A percentile compares a stretch with the other conserved stretches of the same genome.
phyloP scores from a whole-genome alignment of 495 filamentous ascomycete genomes.

The Pseudevernia furfuracea region DNA sequence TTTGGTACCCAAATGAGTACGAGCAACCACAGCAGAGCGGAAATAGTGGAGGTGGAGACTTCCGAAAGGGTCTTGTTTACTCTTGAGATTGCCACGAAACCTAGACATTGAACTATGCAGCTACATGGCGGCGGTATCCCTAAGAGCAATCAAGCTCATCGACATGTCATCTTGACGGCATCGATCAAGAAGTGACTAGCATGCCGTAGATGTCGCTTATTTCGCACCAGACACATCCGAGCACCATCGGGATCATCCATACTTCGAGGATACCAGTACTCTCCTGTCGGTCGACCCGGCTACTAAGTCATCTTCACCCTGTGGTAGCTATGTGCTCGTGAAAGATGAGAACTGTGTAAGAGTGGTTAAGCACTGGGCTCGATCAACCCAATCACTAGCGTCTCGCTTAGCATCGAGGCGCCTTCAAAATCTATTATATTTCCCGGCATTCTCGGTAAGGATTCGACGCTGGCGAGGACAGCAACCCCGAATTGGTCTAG shows the following conservation, averaged over 20 bases:
- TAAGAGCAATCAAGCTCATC: background rate
- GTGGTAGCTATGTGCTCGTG: background rate
- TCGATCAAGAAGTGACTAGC: background rate
- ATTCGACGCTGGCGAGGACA: background rate
- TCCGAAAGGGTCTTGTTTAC: constrained; percentile 75
- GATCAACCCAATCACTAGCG: background rate
- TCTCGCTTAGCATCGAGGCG: background rate
- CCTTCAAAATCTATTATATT: background rate
- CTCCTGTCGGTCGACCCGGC: background rate
- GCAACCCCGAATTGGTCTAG: background rate
- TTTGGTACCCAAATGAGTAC: constrained; percentile 85
- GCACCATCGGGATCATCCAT: background rate
- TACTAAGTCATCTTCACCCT: background rate
- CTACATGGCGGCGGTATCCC: background rate
- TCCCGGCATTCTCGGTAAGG: background rate
- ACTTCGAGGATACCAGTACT: background rate
- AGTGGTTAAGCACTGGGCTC: background rate
- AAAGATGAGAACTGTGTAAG: too few relatives aligned
- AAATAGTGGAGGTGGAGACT: constrained; percentile 54
- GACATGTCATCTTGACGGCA: background rate
- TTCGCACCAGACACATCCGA: background rate
- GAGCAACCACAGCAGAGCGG: constrained; percentile 71
- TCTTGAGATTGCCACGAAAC: constrained; percentile 49
- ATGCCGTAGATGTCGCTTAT: background rate
- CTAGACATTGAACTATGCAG: background rate